A percentile compares a stretch with the other conserved stretches of the same genome.
These are phyloP conservation scores for Candida endomychidarum DNA, from an alignment of 805 yeast species.

Conservation along the genomic window DNA sequence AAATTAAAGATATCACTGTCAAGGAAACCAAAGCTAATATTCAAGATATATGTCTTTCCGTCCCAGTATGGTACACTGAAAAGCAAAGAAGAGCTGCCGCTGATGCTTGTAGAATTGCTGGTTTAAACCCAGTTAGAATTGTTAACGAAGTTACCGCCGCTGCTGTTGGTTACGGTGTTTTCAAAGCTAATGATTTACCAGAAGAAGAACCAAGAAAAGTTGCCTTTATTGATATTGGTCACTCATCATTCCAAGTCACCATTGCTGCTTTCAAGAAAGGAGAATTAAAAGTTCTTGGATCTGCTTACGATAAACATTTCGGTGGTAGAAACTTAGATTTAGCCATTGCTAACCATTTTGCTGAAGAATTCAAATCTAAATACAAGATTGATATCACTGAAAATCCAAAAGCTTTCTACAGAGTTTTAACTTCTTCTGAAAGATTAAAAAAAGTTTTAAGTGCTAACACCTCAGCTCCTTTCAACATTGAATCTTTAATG, in stretches of 20 bases:
- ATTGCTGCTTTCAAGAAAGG: slow-evolving; percentile 93
- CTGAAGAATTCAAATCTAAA: slow-evolving; percentile 85
- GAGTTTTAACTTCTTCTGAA: slow-evolving; percentile 91
- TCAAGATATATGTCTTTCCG: slow-evolving; percentile 88
- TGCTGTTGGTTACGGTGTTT: slow-evolving; percentile 98
- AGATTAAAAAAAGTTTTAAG: slow-evolving; percentile 92
- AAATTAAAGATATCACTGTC: slow-evolving; percentile 76
- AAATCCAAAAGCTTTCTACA: slow-evolving; percentile 92
- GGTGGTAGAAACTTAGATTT: slow-evolving; percentile 98
- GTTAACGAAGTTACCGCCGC: slow-evolving; percentile 98
- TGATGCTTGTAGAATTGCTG: slow-evolving; percentile 95
- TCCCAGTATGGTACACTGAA: slow-evolving; percentile 97
- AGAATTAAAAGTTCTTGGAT: slow-evolving; percentile 88
- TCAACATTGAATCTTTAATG: slow-evolving; percentile 95
- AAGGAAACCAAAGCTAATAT: slow-evolving; percentile 81
- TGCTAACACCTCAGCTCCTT: slow-evolving; percentile 93
- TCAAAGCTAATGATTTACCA: slow-evolving; percentile 89
- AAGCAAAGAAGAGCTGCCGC: slow-evolving; percentile 94
- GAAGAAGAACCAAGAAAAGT: slow-evolving; percentile 89
- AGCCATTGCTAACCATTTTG: slow-evolving; percentile 93
- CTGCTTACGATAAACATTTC: slow-evolving; percentile 91
- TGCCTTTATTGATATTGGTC: slow-evolving; percentile 96
- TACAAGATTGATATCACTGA: slow-evolving; percentile 89
- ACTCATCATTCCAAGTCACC: slow-evolving; percentile 89
- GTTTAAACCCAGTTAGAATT: slow-evolving; percentile 96